These are phyloP conservation scores for Kernera saxatilis DNA, from an alignment of 345 rosid genomes.

Conservation along the genomic window DNA sequence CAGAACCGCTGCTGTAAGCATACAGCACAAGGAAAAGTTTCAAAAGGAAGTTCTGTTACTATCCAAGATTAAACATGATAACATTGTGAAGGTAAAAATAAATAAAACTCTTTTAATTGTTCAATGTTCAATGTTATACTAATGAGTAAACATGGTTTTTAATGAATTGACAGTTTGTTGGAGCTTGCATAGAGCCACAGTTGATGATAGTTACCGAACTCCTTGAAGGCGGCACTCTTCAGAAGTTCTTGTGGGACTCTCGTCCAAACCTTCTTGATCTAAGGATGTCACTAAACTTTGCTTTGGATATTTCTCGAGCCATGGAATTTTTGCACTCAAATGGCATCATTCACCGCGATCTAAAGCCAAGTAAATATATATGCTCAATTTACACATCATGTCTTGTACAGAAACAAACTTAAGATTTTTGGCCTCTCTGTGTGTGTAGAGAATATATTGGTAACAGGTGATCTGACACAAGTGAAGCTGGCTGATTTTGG, in stretches of 20 bases:
- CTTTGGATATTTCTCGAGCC: slow-evolving; percentile 56
- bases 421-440: not conserved
- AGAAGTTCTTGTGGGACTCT: slow-evolving; percentile 37
- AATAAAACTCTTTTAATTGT: not conserved
- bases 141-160: not conserved
- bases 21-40: slow-evolving; percentile 36
- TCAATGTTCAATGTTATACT: not conserved
- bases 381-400: not conserved
- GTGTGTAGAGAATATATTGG: slow-evolving; percentile 47
- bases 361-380: slow-evolving; percentile 59
- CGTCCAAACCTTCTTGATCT: slow-evolving; percentile 42
- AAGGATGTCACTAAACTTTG: slow-evolving; percentile 38
- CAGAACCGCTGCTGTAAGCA: slow-evolving; percentile 26
- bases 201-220: slow-evolving; percentile 60
- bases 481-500: slow-evolving; percentile 62
- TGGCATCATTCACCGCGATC: slow-evolving; percentile 66
- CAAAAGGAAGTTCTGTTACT: slow-evolving; percentile 52
- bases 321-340: slow-evolving; percentile 68
- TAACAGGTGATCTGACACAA: slow-evolving; percentile 38
- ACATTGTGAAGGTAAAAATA: slow-evolving; percentile 45
- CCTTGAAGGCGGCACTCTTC: slow-evolving; percentile 44
- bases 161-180: slow-evolving; percentile 39
- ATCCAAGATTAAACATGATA: slow-evolving; percentile 43
- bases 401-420: not conserved
- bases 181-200: slow-evolving; percentile 49